Conservation (phyloP, 805 yeast species). For the Candida vartiovaarae region DNA sequence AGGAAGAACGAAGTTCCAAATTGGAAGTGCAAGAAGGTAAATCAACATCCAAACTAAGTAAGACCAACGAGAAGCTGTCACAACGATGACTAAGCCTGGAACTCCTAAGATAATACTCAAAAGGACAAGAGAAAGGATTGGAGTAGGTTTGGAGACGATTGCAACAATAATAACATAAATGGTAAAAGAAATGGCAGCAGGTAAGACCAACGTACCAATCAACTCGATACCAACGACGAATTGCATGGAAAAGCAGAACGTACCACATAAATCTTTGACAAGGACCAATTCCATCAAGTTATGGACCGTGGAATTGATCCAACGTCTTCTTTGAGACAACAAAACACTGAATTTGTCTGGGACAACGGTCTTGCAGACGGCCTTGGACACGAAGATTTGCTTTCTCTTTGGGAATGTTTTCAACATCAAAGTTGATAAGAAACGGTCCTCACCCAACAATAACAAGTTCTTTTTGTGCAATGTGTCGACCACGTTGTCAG, state of each 20-base stretch:
- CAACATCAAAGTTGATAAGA: slow-evolving; percentile 76
- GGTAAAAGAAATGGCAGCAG: slow-evolving; percentile 82
- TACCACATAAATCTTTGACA: slow-evolving; percentile 86
- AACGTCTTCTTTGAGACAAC: slow-evolving; percentile 89
- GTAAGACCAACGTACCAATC: slow-evolving; percentile 81
- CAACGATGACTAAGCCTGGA: slow-evolving; percentile 74
- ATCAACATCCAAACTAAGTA: slow-evolving; percentile 75
- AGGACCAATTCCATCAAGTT: slow-evolving; percentile 81
- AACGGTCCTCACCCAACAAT: slow-evolving; percentile 87
- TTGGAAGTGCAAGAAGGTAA: slow-evolving; percentile 76
- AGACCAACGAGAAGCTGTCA: slow-evolving; percentile 68
- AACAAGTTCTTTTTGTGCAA: slow-evolving; percentile 82
- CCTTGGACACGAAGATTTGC: slow-evolving; percentile 81
- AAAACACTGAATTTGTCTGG: slow-evolving; percentile 75
- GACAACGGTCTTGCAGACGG: slow-evolving; percentile 88
- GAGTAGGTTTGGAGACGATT: slow-evolving; percentile 67
- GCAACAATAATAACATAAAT: slow-evolving; percentile 70
- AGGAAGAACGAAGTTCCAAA: slow-evolving; percentile 90
- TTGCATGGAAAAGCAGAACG: slow-evolving; percentile 93
- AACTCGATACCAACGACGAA: slow-evolving; percentile 80
- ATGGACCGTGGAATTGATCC: slow-evolving; percentile 95
- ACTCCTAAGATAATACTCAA: slow-evolving; percentile 77
- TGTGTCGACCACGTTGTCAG: slow-evolving; percentile 78
- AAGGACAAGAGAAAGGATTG: slow-evolving; percentile 66
- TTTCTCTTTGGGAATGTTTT: slow-evolving; percentile 85